Evolutionary conservation across 306 rosid species (phyloP), one percentile per base, ranked within the genome.

Genomic region (Cucumis cinereus): DNA sequence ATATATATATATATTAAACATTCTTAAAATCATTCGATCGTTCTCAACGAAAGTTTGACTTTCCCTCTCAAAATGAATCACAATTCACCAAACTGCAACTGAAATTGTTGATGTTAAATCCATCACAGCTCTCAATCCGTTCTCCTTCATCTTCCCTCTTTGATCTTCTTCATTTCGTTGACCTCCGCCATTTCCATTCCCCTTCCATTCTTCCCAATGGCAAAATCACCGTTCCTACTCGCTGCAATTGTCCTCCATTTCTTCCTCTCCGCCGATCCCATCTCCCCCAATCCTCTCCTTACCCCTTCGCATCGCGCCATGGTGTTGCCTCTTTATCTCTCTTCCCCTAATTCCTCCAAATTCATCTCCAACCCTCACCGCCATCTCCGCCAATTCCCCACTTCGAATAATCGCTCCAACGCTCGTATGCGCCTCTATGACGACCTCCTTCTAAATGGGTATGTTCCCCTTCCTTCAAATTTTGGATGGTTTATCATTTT

Each of bases 381-480:
- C 74, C 88, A 52, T 30, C 95, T 94, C 28, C 89, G 82, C 76
- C 76, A 83, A 85, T 92, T 30, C 69, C 23, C 96, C 76, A 86
- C 84, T 86, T 91, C 88, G 57, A 84, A 84, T 72, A 96, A 96
- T 76, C 96, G 85, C 79, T 91, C 90, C 75, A 85, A 85, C 77
- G 98, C 98, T 76, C 95, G 90, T 77, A 92, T 94, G 99, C 33
- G 93, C 47, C 99, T 94, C 82, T 57, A 89, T 80, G 99, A 94
- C 70, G 99, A 92, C 81, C 99, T 94, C 69, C 96, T 94, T 55
- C 88, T 82, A 15, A 87, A 89, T 80, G 99, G 99, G 99, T 91
- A 45, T n/a, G 38, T 53, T 49, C 24, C n/a, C 16, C 8, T 5
- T 68, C 24, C 53, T 62, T 67, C 40, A 28, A 53, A 11, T 64